Evolutionary conservation across 176 grass and related monocot genomes (phyloP).

Genomic region (Eleusine coracana): DNA sequence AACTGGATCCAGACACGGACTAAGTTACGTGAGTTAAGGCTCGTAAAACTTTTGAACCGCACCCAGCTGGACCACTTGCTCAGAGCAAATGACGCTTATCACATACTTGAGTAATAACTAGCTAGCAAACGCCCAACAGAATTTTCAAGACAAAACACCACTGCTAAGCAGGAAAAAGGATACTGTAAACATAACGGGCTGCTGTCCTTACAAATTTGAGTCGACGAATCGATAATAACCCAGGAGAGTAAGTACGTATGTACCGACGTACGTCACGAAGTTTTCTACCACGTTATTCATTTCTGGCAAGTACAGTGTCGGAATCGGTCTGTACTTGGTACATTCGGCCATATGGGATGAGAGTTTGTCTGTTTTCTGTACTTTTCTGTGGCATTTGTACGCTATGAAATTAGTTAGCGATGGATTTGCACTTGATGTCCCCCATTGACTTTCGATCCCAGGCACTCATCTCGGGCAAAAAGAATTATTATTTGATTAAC

Average conservation of each 20-base stretch:
- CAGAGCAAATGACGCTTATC: background rate
- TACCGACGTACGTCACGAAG: conserved; percentile 12
- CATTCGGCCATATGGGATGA: background rate
- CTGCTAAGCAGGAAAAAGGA: background rate
- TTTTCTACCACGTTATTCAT: conserved; percentile 28
- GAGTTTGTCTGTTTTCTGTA: conserved; percentile 14
- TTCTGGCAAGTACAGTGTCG: conserved; percentile 39
- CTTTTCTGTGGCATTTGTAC: conserved; percentile 19
- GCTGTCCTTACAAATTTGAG: background rate
- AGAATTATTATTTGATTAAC: background rate
- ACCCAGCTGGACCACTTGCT: conserved; percentile 11
- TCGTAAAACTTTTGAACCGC: conserved; percentile 14
- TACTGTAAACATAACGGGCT: background rate
- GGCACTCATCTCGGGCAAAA: background rate
- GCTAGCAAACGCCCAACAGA: background rate
- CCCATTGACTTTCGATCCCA: conserved; percentile 31
- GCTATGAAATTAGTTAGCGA: conserved; percentile 7
- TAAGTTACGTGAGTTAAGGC: conserved; percentile 1
- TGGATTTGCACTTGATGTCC: conserved; percentile 36
- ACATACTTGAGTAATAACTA: background rate
- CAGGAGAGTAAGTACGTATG: background rate
- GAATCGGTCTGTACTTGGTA: conserved; percentile 14
- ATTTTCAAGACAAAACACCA: background rate
- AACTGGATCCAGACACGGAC: too few species aligned
- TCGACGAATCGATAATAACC: background rate